A percentile compares a stretch with the other conserved stretches of the same genome.
phyloP scores from a whole-genome alignment of 228 moss, liverwort and hornwort genomes.

The Sphagnum magellanicum region DNA sequence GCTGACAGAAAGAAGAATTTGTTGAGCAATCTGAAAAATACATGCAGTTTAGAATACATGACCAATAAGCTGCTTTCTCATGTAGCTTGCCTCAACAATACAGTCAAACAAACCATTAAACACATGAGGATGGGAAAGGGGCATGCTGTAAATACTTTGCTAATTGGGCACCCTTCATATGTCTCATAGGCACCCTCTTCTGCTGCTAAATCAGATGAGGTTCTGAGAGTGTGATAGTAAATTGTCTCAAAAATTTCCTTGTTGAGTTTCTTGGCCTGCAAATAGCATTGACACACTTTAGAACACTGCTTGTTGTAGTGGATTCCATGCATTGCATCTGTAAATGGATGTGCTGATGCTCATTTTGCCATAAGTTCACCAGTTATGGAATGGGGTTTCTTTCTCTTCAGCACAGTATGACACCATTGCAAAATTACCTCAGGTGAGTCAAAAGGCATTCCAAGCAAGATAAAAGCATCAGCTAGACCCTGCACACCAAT shows the following conservation, averaged over 20 bases:
- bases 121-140: no score
- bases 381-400: no score
- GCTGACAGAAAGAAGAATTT: background rate
- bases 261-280: conserved; percentile 31
- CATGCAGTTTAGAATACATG: background rate
- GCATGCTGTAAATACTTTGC: conserved; percentile 16
- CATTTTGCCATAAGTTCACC: no score
- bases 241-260: conserved; percentile 40
- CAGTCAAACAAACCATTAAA: no score
- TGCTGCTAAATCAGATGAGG: conserved; percentile 28
- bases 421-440: no score
- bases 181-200: conserved; percentile 34
- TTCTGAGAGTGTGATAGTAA: conserved; percentile 30
- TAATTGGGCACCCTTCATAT: conserved; percentile 30
- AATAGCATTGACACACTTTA: background rate
- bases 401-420: no score
- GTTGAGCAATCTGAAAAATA: background rate
- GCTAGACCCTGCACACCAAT: conserved; percentile 17
- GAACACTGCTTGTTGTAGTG: background rate
- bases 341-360: no score
- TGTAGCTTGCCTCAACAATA: no score
- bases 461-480: conserved; percentile 14
- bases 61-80: no score
- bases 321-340: background rate
- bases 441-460: conserved; percentile 6